Percentiles rank a stretch among this genome's conserved stretches.
phyloP scores from a whole-genome alignment of 2,329 filamentous ascomycete genomes.

The Neofusicoccum kwambonambiense region DNA sequence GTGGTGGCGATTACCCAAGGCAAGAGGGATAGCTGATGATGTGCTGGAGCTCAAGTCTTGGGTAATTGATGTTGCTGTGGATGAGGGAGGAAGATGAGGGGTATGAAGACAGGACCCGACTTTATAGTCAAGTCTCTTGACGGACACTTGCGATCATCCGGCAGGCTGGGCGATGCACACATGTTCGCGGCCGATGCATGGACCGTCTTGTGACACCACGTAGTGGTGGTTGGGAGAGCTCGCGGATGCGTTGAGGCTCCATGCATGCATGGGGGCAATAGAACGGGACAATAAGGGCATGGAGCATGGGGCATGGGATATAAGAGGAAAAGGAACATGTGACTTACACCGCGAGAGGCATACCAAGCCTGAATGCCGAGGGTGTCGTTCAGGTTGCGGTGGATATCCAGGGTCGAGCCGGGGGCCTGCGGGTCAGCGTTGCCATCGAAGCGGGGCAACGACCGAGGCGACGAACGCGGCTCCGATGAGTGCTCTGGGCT shows the following conservation, averaged over 20 bases:
- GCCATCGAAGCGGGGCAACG: constrained; percentile 34
- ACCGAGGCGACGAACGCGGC: constrained; percentile 27
- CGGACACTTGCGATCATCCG: no score
- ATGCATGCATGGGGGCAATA: background rate
- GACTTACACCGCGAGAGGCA: constrained; percentile 35
- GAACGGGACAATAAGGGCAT: background rate
- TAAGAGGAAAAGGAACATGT: background rate
- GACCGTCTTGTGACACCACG: background rate
- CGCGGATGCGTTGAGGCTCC: background rate
- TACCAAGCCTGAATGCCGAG: constrained; percentile 36
- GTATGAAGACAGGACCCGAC: background rate
- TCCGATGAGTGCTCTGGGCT: constrained; percentile 5
- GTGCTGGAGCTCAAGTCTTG: background rate
- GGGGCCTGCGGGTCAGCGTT: constrained; percentile 30
- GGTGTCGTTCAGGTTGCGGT: constrained; percentile 38
- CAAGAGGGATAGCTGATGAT: background rate
- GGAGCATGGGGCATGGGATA: background rate
- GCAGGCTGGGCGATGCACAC: background rate
- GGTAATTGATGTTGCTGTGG: background rate
- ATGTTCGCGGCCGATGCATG: background rate
- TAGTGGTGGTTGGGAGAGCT: no score
- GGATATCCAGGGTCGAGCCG: background rate
- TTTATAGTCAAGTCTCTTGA: background rate
- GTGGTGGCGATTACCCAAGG: background rate
- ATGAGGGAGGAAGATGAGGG: background rate